A percentile compares a stretch with the other conserved stretches of the same genome.
Conservation (phyloP, 2,329 filamentous ascomycete genomes). For the Epichloe scottii region DNA sequence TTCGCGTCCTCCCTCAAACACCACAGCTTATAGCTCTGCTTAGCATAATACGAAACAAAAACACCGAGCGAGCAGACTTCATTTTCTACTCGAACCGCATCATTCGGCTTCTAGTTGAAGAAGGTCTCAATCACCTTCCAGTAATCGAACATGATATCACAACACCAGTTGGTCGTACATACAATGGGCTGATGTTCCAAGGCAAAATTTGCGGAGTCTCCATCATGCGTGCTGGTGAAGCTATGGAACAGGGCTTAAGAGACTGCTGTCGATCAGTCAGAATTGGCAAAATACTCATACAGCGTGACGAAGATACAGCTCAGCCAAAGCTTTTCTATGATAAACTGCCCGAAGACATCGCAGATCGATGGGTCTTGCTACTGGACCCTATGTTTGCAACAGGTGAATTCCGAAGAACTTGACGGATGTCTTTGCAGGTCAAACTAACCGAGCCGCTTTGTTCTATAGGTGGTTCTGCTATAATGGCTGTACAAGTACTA, state of each 20-base stretch:
- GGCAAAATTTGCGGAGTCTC: constrained; percentile 98
- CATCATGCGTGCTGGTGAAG: constrained; percentile 95
- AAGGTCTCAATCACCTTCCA: constrained; percentile 91
- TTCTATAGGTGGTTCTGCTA: constrained; percentile 70
- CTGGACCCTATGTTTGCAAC: constrained; percentile 99
- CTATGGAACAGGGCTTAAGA: constrained; percentile 93
- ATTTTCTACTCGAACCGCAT: constrained; percentile 99
- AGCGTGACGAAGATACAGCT: constrained; percentile 89
- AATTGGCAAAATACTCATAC: constrained; percentile 97
- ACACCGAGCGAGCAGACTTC: constrained; percentile 86
- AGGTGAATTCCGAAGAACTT: constrained; percentile 35
- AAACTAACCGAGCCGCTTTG: background rate
- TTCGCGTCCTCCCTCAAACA: constrained; percentile 82
- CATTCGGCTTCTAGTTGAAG: constrained; percentile 90
- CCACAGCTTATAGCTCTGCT: constrained; percentile 87
- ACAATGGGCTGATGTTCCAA: constrained; percentile 87
- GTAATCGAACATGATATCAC: constrained; percentile 81
- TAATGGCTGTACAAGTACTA: constrained; percentile 91
- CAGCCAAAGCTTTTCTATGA: constrained; percentile 94
- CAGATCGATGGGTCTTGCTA: constrained; percentile 81
- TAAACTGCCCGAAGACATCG: constrained; percentile 90
- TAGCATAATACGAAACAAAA: constrained; percentile 90
- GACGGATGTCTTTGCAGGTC: background rate
- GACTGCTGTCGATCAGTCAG: constrained; percentile 97
- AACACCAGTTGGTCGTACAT: constrained; percentile 78